Percentiles rank a stretch among this genome's conserved stretches.
Evolutionary conservation across 345 rosid genomes (phyloP).

Genomic region (Bretschneidera sinensis): DNA sequence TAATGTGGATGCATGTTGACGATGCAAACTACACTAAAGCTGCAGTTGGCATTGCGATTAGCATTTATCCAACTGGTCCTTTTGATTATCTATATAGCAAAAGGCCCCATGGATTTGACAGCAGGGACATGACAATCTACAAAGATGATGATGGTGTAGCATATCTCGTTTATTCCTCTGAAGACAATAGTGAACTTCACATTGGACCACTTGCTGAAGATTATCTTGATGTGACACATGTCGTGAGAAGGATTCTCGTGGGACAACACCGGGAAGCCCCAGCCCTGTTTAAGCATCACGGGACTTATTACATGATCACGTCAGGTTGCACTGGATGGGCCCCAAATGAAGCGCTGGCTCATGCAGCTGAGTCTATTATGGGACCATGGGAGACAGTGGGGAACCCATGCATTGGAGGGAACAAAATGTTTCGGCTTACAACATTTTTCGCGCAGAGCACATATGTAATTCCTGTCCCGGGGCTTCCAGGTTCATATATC

Average conservation of each 20-base stretch:
- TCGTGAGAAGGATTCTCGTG: constrained; percentile 51
- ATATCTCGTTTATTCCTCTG: constrained; percentile 76
- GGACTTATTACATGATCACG: constrained; percentile 84
- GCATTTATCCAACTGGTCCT: constrained; percentile 76
- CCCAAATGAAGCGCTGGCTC: constrained; percentile 82
- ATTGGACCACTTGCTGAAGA: constrained; percentile 71
- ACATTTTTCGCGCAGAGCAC: constrained; percentile 92
- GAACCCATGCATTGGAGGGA: constrained; percentile 86
- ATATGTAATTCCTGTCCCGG: constrained; percentile 66
- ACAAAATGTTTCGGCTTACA: constrained; percentile 55
- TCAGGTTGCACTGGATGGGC: constrained; percentile 99
- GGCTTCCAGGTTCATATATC: constrained; percentile 62
- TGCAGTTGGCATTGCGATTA: constrained; percentile 69
- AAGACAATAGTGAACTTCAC: constrained; percentile 87
- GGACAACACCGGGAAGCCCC: constrained; percentile 92
- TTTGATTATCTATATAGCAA: constrained; percentile 67
- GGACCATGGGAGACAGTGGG: constrained; percentile 97
- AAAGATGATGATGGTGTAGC: constrained; percentile 79
- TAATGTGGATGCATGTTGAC: constrained; percentile 99
- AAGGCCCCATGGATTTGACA: constrained; percentile 79
- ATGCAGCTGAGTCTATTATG: constrained; percentile 82
- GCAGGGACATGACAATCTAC: constrained; percentile 94
- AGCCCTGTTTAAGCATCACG: constrained; percentile 69
- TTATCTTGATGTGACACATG: constrained; percentile 57
- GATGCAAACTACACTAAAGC: constrained; percentile 94